These are phyloP conservation scores for Trametes sanguinea DNA, from an alignment of 768 basidiomycete genomes.

Conservation along the genomic window DNA sequence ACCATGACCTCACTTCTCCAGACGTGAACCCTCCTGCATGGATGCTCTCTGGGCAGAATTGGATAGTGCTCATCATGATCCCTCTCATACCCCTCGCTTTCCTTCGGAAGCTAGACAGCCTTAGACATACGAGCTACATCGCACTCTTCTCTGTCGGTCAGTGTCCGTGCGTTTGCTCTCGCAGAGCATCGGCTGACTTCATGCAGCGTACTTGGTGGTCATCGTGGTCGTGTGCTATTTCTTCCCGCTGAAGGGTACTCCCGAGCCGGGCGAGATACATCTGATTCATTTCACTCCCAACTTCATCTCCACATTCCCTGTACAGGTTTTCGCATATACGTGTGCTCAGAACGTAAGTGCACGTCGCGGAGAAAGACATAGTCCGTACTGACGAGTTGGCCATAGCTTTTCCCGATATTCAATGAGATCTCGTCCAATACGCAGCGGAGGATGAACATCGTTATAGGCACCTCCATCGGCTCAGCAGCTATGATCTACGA, in stretches of 20 bases:
- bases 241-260: conserved; percentile 66
- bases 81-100: conserved; percentile 81
- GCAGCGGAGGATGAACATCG: conserved; percentile 81
- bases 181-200: neutral
- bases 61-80: conserved; percentile 80
- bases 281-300: conserved; percentile 73
- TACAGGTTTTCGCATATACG: conserved; percentile 91
- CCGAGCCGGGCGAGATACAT: conserved; percentile 64
- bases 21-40: conserved; percentile 70
- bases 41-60: conserved; percentile 75
- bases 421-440: conserved; percentile 86
- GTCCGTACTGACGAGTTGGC: neutral
- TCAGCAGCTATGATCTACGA: conserved; percentile 83
- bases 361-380: neutral
- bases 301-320: conserved; percentile 86
- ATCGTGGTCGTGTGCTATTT: conserved; percentile 84
- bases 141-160: conserved; percentile 87
- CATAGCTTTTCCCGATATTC: conserved; percentile 88
- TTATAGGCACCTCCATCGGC: conserved; percentile 87
- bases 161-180: conserved; percentile 33
- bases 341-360: conserved; percentile 85
- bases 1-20: conserved; percentile 71
- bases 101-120: conserved; percentile 77
- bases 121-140: conserved; percentile 89
- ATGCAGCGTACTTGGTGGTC: conserved; percentile 68